These are phyloP conservation scores for Acacia crassicarpa DNA, from an alignment of 306 rosid genomes.

Conservation along the genomic window DNA sequence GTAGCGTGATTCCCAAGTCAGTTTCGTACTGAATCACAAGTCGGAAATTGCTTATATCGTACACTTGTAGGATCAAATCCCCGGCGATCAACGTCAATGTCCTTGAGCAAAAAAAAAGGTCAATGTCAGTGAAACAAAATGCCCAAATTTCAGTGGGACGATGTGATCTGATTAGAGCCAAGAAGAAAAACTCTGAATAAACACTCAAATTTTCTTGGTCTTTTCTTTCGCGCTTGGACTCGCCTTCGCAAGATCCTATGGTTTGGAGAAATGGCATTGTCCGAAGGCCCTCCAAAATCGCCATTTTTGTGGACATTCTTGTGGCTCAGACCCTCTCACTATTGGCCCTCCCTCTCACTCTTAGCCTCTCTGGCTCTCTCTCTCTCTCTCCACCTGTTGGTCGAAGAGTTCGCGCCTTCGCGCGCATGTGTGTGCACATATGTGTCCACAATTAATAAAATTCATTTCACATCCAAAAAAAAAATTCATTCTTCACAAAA, in stretches of 20 bases:
- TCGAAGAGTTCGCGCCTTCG: conserved; percentile 20
- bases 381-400: conserved; percentile 6
- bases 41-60: background rate
- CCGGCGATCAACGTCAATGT: background rate
- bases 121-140: background rate
- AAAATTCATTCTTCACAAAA: too few species aligned
- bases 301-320: conserved; percentile 56
- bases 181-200: background rate
- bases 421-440: background rate
- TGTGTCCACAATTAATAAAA: too few species aligned
- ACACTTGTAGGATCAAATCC: background rate
- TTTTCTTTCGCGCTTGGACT: conserved; percentile 19
- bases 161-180: background rate
- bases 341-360: conserved; percentile 13
- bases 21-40: background rate
- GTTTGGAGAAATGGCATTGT: conserved; percentile 40
- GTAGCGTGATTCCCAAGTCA: background rate
- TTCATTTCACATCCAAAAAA: too few species aligned
- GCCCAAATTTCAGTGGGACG: background rate
- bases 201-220: conserved; percentile 14
- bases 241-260: conserved; percentile 14
- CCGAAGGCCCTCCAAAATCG: conserved; percentile 57
- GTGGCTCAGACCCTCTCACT: conserved; percentile 48
- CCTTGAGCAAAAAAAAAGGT: too few species aligned
- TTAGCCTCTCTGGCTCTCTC: background rate